Conservation (phyloP, 2,329 filamentous ascomycete species). For the Cladophialophora immunda region DNA sequence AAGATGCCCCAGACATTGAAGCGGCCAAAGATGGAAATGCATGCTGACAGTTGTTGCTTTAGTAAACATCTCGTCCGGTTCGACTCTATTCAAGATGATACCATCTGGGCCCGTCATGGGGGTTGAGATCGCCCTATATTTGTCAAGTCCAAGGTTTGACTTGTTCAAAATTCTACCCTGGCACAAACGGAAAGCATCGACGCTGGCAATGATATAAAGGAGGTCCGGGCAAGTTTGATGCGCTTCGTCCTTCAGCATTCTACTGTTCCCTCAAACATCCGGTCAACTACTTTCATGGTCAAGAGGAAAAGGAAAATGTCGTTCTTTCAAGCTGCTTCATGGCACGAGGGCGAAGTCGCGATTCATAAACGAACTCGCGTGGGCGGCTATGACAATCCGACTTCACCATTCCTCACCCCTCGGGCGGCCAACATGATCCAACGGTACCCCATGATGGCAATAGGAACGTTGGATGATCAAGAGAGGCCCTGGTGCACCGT, state of each 20-base stretch:
- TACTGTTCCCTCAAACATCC: not conserved
- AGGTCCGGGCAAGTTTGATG: not conserved
- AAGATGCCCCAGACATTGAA: constrained; percentile 87
- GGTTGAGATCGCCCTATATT: not conserved
- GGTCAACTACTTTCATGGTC: not conserved
- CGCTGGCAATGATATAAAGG: not conserved
- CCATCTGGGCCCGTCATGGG: not conserved
- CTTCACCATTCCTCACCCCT: constrained; percentile 67
- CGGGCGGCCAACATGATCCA: constrained; percentile 69
- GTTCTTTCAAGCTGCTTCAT: constrained; percentile 46
- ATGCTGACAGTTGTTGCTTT: constrained; percentile 8
- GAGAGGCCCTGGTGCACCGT: constrained; percentile 78
- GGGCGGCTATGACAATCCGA: constrained; percentile 70
- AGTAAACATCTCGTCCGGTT: not conserved
- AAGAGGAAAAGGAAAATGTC: constrained; percentile 25
- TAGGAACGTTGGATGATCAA: constrained; percentile 69
- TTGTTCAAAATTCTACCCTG: not conserved
- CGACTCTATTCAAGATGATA: not conserved
- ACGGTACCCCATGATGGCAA: constrained; percentile 71
- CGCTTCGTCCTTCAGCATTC: not conserved
- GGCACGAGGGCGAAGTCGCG: constrained; percentile 72
- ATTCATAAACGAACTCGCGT: constrained; percentile 71
- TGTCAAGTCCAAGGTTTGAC: not conserved
- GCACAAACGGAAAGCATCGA: not conserved
- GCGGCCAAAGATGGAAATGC: constrained; percentile 68